Conservation (phyloP, 768 basidiomycete species). For the Phanerochaete carnosa region DNA sequence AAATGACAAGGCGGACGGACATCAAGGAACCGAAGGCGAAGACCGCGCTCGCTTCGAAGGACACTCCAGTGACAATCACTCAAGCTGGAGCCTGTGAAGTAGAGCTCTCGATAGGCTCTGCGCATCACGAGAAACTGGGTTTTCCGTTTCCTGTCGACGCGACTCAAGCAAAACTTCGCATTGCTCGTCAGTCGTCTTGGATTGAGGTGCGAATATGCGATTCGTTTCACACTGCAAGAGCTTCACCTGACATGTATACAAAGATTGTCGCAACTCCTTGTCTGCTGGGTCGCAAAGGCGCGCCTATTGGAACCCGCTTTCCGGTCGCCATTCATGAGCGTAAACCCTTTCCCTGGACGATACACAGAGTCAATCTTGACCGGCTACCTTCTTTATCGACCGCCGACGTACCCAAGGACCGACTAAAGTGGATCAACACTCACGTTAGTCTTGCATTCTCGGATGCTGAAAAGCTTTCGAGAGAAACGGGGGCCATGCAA, state of each 20-base stretch:
- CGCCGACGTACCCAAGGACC: neutral
- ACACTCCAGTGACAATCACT: neutral
- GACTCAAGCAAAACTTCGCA: neutral
- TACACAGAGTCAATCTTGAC: slow-evolving; percentile 3
- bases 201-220: neutral
- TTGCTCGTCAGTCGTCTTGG: slow-evolving; percentile 4
- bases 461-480: neutral
- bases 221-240: neutral
- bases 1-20: neutral
- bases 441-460: slow-evolving; percentile 1
- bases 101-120: neutral
- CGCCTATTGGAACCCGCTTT: neutral
- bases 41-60: neutral
- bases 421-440: neutral
- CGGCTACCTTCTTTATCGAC: neutral
- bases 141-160: neutral
- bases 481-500: neutral
- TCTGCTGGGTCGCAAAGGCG: neutral
- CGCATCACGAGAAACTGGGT: neutral
- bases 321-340: neutral
- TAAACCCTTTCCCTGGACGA: neutral
- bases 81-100: neutral
- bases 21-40: neutral
- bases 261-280: neutral
- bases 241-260: no score